phyloP scores from a whole-genome alignment of 768 basidiomycete genomes.

The Hypsizygus marmoreus region DNA sequence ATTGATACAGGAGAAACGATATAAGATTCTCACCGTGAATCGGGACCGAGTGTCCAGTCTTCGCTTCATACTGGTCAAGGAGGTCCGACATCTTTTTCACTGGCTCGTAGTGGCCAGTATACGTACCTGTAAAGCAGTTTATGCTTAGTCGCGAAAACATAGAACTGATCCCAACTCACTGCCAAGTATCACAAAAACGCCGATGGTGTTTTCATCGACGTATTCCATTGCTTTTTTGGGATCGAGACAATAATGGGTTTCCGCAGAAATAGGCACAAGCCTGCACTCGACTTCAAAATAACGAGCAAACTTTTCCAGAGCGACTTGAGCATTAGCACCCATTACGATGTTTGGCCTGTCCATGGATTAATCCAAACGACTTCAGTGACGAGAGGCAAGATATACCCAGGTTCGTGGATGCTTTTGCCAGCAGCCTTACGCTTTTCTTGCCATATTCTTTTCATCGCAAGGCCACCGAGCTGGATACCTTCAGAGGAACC shows the following conservation, averaged over 20 bases:
- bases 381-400: constrained; percentile 1
- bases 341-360: constrained; percentile 63
- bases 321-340: constrained; percentile 75
- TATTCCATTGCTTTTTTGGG: constrained; percentile 63
- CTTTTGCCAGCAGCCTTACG: constrained; percentile 67
- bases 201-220: constrained; percentile 77
- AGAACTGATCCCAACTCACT: constrained; percentile 26
- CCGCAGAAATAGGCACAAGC: constrained; percentile 51
- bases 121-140: constrained; percentile 44
- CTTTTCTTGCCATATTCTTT: constrained; percentile 67
- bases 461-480: constrained; percentile 77
- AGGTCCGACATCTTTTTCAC: constrained; percentile 84
- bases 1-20: constrained; percentile 37
- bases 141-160: constrained; percentile 51
- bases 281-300: constrained; percentile 71
- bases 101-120: constrained; percentile 76
- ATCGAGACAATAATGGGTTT: constrained; percentile 56
- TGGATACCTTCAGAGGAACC: constrained; percentile 74
- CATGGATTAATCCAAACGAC: not conserved
- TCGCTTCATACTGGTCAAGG: constrained; percentile 62
- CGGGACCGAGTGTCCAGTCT: constrained; percentile 60
- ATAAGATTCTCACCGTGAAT: constrained; percentile 75
- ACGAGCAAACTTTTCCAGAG: constrained; percentile 71
- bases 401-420: constrained; percentile 77
- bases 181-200: constrained; percentile 57